Evolutionary conservation across 345 rosid genomes (phyloP), one percentile per base, ranked within the genome.

Genomic region (Euphorbia pulcherrima): DNA sequence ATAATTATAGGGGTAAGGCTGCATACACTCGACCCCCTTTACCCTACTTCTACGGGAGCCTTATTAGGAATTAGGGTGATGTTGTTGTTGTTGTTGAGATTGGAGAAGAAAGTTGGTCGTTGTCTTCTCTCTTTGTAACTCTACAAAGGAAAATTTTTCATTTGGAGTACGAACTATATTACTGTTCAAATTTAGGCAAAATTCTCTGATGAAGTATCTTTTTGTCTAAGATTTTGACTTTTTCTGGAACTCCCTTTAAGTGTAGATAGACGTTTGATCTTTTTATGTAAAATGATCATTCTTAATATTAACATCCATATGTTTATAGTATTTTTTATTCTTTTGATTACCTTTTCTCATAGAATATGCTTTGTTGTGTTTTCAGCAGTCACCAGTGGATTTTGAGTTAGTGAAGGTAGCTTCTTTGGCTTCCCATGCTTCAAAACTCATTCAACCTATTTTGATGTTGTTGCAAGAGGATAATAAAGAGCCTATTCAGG

Each of bases 331-430:
- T 63, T 63, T 18, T 23, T 44, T 44, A 1, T 10, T 21, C 57
- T 53, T 53, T 6, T 53, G 10, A 11, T 21, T 3, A 63, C n/a
- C 12, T 44, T 52, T 53, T 66, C 33, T 52, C 59, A 26, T 23
- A 0, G 33, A 55, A 66, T 35, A 2, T 40, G 40, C 33, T 37
- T 3, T 27, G 30, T 55, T 68, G 41, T 75, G 69, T 72, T 77
- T 80, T 30, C 29, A 73, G 53, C 79, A 91, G 97, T 76, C 83
- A 64, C 83, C 88, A 16, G 78, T 64, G 62, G 82, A 85, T 73
- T 84, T 92, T 83, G 87, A 82, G 67, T 76, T 89, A 77, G 86
- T 89, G 33, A 89, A 82, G 81, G 92, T 87, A 79, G 93, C 97
- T 81, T 81, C 83, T 52, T 85, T 88, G 78, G 76, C 82, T 26